These are phyloP conservation scores for Sisymbrium irio DNA, from an alignment of 345 rosid species.

Conservation along the genomic window DNA sequence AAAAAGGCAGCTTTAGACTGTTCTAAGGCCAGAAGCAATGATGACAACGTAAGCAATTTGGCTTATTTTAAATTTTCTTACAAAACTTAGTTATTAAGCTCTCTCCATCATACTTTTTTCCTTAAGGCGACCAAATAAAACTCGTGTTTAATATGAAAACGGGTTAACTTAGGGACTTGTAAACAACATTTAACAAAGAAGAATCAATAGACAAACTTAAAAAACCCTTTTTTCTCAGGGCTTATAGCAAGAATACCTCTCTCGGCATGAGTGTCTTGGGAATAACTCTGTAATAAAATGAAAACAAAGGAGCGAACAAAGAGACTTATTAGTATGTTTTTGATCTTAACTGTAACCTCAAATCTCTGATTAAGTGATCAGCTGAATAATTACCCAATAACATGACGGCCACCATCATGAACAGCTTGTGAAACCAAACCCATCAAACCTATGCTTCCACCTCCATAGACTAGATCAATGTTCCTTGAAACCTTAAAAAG, in stretches of 20 bases:
- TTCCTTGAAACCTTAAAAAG: conserved; percentile 79
- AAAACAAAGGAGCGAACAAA: conserved; percentile 1
- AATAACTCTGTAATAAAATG: conserved; percentile 67
- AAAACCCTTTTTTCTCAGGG: conserved; percentile 41
- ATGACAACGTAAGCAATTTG: conserved; percentile 30
- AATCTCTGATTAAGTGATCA: not conserved
- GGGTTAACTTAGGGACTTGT: not conserved
- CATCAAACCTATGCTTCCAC: conserved; percentile 99
- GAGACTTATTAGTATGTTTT: not conserved
- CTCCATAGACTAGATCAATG: conserved; percentile 98
- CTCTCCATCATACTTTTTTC: not conserved
- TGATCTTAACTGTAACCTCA: not conserved
- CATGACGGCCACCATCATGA: conserved; percentile 99
- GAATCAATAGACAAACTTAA: conserved; percentile 8
- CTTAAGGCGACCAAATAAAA: not conserved
- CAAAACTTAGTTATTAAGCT: conserved; percentile 22
- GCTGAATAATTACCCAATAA: conserved; percentile 70
- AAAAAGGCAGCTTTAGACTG: conserved; percentile 32
- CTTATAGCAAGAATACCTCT: conserved; percentile 58
- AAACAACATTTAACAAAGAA: conserved; percentile 12
- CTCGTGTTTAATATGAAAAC: not conserved
- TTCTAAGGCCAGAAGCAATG: conserved; percentile 39
- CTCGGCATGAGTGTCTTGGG: conserved; percentile 99
- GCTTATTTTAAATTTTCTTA: conserved; percentile 10
- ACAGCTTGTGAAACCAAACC: conserved; percentile 98